Evolutionary conservation across 768 basidiomycete species (phyloP), one percentile per base, ranked within the genome.

Genomic region (Boletus pseudo-olivaceus): DNA sequence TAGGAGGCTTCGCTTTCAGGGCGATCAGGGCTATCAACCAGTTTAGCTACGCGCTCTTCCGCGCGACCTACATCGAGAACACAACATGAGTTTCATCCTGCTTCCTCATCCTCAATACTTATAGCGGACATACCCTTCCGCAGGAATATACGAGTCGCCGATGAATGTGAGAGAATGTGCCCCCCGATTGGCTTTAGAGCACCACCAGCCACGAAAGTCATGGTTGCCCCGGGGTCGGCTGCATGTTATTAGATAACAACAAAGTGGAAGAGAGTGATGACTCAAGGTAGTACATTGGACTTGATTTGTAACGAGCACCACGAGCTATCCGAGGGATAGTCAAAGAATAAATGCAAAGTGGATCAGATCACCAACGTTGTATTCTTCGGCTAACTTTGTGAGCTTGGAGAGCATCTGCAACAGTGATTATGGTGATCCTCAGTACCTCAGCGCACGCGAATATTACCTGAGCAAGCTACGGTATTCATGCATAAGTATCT

Each of bases 191-290:
- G 92, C 72, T 96, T 96, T 37, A 94, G 78, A 19, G 90, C 90
- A 33, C 93, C 90, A 38, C 93, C 94, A 26, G 93, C 94, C 39
- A 95, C 94, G 64, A 98, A 98, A 47, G 91, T 91, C 86, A 90
- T 90, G 3, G 89, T 92, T 46, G 93, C 94, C 46, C 95, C 95
- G 20, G 95, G 95, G 68, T 98, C 95, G 55, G 94, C 90, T 90
- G 64, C 59, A 51, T 62, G 44, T 27, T 11, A 33, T 67, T 35
- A 61, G 47, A 51, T 48, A 47, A 35, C 53, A 37, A 19, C 9
- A 20, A 20, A 19, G 17, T 23, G 7, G 8, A 14, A 41, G 37
- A 17, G 26, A 55, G n/a, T 51, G 29, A 46, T 1, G 26, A 42
- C 47, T 37, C 23, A 42, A 17, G 63, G 46, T 7, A 32, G 48